These are phyloP conservation scores for Torulaspora indica DNA, from an alignment of 805 yeast genomes.

Conservation along the genomic window DNA sequence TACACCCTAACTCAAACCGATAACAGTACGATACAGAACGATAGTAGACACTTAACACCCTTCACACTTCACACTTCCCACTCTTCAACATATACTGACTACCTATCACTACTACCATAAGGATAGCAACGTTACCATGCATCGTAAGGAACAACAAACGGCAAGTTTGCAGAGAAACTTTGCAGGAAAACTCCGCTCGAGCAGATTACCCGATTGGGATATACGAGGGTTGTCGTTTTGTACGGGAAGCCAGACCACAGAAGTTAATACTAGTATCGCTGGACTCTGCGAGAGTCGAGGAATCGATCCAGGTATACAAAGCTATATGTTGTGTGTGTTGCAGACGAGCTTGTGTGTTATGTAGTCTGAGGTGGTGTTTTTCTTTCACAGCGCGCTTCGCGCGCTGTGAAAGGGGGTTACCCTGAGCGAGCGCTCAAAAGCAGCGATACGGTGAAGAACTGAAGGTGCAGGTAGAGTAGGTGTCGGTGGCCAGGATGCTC, in stretches of 20 bases:
- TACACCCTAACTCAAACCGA: too few relatives aligned
- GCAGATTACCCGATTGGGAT: neutral
- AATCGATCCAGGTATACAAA: neutral
- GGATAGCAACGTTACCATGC: neutral
- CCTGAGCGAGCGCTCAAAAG: too few relatives aligned
- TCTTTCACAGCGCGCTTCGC: neutral
- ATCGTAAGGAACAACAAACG: conserved; percentile 1
- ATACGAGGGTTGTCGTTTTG: neutral
- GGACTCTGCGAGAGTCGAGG: neutral
- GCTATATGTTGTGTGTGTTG: neutral
- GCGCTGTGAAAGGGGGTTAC: neutral
- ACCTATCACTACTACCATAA: too few relatives aligned
- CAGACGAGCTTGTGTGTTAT: neutral
- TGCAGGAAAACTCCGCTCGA: neutral
- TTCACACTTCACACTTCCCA: too few relatives aligned
- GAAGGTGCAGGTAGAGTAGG: too few relatives aligned
- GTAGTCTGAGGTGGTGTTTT: neutral
- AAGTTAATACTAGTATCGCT: neutral
- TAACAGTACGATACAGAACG: too few relatives aligned
- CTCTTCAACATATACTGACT: too few relatives aligned
- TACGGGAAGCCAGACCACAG: too few relatives aligned
- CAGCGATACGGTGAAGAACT: too few relatives aligned
- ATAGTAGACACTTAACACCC: too few relatives aligned
- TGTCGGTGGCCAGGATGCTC: conserved; percentile 3
- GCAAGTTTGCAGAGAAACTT: neutral